Evolutionary conservation across 2,329 filamentous ascomycete species (phyloP).

Genomic region (Ophioceras dolichostomum): DNA sequence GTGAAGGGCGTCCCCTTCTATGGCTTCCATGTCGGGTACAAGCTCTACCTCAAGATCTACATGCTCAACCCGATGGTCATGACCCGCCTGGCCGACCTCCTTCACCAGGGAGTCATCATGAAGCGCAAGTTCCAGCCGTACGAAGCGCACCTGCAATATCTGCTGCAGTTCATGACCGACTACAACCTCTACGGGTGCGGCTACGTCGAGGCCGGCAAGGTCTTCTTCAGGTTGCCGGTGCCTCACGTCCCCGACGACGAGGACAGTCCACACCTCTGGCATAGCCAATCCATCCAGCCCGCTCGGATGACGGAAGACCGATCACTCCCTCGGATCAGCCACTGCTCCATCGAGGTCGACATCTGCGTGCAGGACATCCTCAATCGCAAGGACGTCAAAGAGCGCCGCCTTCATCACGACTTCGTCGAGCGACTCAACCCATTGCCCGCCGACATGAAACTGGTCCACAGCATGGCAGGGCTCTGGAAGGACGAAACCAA

Average conservation of each 20-base stretch:
- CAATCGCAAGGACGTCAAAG: conserved; percentile 64
- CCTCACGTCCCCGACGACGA: conserved; percentile 52
- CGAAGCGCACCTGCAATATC: conserved; percentile 84
- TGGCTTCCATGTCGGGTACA: conserved; percentile 87
- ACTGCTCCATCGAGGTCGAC: conserved; percentile 84
- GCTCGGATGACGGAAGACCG: conserved; percentile 48
- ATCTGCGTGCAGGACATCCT: conserved; percentile 78
- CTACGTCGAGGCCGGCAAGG: conserved; percentile 63
- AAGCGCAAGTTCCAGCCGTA: conserved; percentile 78
- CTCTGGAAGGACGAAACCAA: conserved; percentile 85
- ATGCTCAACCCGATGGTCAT: conserved; percentile 79
- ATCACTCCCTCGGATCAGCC: conserved; percentile 63
- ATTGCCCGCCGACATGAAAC: conserved; percentile 55
- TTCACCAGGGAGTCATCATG: conserved; percentile 81
- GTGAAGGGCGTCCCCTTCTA: conserved; percentile 94
- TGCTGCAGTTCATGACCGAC: conserved; percentile 96
- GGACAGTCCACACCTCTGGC: conserved; percentile 62
- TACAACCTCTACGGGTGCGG: conserved; percentile 95
- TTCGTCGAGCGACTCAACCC: conserved; percentile 64
- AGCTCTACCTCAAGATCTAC: conserved; percentile 88
- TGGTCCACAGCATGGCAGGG: conserved; percentile 86
- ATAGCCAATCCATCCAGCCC: conserved; percentile 56
- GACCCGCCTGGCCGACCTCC: conserved; percentile 74
- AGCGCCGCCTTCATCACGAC: conserved; percentile 74
- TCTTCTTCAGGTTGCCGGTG: conserved; percentile 63